Base-by-base conservation (phyloP, 331 rosid genomes). In the Pyrus hybrid region DNA sequence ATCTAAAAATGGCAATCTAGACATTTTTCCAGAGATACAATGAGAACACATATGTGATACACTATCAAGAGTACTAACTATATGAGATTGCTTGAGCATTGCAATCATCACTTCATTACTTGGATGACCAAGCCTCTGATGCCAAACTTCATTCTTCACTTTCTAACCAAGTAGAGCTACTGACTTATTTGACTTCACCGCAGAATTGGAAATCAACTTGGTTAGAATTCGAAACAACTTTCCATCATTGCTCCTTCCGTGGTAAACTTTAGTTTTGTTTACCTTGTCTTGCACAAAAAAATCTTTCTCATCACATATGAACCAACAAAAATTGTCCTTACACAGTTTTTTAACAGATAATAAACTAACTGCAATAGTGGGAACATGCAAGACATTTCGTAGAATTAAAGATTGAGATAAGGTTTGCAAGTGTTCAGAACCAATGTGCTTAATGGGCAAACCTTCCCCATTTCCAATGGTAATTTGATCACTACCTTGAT, bases 111-210 rank as follows among this genome's bases (percentile, higher is more conserved):
- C 21, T 17, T 18, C 25, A 54, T 54, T 54, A 9, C 12, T 54
- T 20, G 25, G 61, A 54, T 20, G 61, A 2, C 61, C 61, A 17
- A 20, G 25, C 1, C 61, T 54, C 12, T 20, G 25, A 8, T 54
- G 61, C 61, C 61, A 54, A 9, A 54, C 22, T 7, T 7, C 10
- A 54, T 20, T 4, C 23, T 54, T 54, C 22, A 54, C 25, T 54
- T 49, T 18, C 2, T 3, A 0, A 3, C 61, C 61, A 18, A 54
- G 61, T 17, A 54, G 2, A 0, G 23, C 61, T 6, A 54, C 23
- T 16, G 4, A n/a, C 0, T 45, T 13, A 45, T 2, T 45, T 45
- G 51, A 45, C 7, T 45, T 1, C 0, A 4, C 0, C 0, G 18
- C 0, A 13, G 51, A 4, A 45, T 0, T 45, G 2, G 51, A 13